Evolutionary conservation across 1,139 yeast genomes (phyloP).

Genomic region (Suhomyces anneliseae): DNA sequence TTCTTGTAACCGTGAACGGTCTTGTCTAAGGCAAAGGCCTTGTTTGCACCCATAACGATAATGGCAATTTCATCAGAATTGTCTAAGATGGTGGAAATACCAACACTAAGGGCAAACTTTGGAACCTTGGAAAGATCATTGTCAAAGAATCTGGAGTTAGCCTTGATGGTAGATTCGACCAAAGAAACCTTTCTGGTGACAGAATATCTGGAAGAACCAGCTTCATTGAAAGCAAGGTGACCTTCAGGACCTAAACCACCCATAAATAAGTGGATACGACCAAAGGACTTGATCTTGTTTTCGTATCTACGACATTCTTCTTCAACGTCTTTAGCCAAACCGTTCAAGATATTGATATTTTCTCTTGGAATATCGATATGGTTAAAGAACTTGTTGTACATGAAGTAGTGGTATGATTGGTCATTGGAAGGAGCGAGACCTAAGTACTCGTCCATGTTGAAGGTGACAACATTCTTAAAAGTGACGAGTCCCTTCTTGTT

Average conservation of each 20-base stretch:
- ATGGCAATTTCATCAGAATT: constrained; percentile 55
- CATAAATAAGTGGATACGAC: constrained; percentile 56
- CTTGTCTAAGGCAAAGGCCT: constrained; percentile 45
- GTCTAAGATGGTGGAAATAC: constrained; percentile 61
- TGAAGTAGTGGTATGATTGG: constrained; percentile 62
- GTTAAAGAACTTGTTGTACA: constrained; percentile 58
- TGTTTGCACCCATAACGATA: constrained; percentile 48
- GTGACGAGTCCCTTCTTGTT: constrained; percentile 46
- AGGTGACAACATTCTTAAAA: constrained; percentile 58
- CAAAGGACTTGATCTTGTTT: constrained; percentile 47
- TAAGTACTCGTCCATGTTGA: constrained; percentile 64
- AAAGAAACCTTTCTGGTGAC: constrained; percentile 51
- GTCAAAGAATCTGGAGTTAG: constrained; percentile 57
- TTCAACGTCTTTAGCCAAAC: constrained; percentile 47
- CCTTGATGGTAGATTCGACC: constrained; percentile 54
- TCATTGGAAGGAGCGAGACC: constrained; percentile 49
- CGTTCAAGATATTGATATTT: constrained; percentile 59
- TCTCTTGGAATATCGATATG: constrained; percentile 57
- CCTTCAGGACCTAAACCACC: constrained; percentile 71
- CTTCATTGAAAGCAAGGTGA: constrained; percentile 64
- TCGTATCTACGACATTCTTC: constrained; percentile 54
- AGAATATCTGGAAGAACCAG: constrained; percentile 51
- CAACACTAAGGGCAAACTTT: constrained; percentile 54
- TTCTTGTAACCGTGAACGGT: constrained; percentile 39
- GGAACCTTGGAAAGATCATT: constrained; percentile 53